phyloP scores from a whole-genome alignment of 164 flowering plant genomes.

The Stephania cephalantha region DNA sequence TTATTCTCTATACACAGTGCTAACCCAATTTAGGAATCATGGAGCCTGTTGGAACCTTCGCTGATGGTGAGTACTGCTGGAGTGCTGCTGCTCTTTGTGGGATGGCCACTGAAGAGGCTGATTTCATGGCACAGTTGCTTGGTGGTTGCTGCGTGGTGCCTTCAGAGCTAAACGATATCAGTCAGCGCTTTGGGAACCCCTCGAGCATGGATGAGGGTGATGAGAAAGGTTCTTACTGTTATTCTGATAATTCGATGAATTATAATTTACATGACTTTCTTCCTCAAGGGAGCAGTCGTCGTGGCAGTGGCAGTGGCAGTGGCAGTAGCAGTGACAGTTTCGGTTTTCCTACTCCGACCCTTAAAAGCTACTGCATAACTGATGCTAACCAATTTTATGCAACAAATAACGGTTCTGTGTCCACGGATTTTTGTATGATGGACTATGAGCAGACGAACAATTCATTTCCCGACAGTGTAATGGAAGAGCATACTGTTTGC shows the following conservation, averaged over 20 bases:
- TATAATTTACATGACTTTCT: conserved; percentile 15
- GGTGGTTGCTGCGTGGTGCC: conserved; percentile 23
- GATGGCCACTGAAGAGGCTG: conserved; percentile 47
- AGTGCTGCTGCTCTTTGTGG: conserved; percentile 21
- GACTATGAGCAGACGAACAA: conserved; percentile 18
- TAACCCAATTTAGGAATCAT: neutral
- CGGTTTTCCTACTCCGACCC: conserved; percentile 18
- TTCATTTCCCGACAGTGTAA: conserved; percentile 14
- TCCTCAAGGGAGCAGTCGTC: conserved; percentile 26
- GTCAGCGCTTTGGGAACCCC: conserved; percentile 18
- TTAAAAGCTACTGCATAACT: conserved; percentile 22
- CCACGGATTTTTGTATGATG: conserved; percentile 32
- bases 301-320: conserved; percentile 17
- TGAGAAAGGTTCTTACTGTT: conserved; percentile 24
- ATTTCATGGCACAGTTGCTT: conserved; percentile 66
- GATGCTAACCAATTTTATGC: conserved; percentile 18
- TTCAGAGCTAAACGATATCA: conserved; percentile 13
- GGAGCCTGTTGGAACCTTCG: conserved; percentile 16
- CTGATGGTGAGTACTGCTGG: conserved; percentile 10
- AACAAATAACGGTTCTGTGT: conserved; percentile 16
- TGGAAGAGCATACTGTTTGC: conserved; percentile 17
- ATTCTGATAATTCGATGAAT: conserved; percentile 18
- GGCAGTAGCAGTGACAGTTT: conserved; percentile 16
- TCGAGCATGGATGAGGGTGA: conserved; percentile 12
- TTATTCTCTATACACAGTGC: neutral